phyloP scores from a whole-genome alignment of 495 filamentous ascomycete species.

The Apodospora peruviana region DNA sequence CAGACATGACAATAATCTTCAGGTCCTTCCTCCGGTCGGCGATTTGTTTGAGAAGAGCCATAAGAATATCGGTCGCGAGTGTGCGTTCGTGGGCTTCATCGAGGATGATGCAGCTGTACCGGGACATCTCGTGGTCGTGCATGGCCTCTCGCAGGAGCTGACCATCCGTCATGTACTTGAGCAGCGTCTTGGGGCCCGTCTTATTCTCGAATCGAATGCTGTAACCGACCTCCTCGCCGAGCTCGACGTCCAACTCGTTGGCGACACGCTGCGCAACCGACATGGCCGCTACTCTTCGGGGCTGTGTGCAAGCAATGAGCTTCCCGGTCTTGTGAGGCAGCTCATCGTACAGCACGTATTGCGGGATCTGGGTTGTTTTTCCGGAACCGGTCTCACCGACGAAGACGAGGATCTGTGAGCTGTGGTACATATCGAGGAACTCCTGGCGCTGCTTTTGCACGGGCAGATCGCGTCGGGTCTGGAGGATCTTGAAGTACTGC shows the following conservation, averaged over 20 bases:
- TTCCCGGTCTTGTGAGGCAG: conserved; percentile 77
- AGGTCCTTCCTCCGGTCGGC: conserved; percentile 72
- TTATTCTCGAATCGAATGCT: conserved; percentile 98
- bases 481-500: conserved; percentile 83
- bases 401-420: conserved; percentile 92
- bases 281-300: conserved; percentile 97
- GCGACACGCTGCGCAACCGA: conserved; percentile 98
- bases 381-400: conserved; percentile 99
- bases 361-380: conserved; percentile 98
- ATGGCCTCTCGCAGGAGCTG: conserved; percentile 98
- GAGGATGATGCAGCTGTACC: conserved; percentile 97
- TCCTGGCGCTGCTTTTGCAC: conserved; percentile 89
- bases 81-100: conserved; percentile 98
- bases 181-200: conserved; percentile 80
- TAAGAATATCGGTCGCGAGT: conserved; percentile 89
- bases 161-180: conserved; percentile 99
- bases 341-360: conserved; percentile 97
- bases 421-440: conserved; percentile 87
- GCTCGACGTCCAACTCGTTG: conserved; percentile 86
- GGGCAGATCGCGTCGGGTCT: conserved; percentile 77
- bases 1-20: conserved; percentile 98
- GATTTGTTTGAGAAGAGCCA: conserved; percentile 90
- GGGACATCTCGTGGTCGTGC: conserved; percentile 84
- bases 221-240: conserved; percentile 97
- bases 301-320: conserved; percentile 95